Base-by-base conservation (phyloP, 345 rosid genomes). In the Murraya paniculata region DNA sequence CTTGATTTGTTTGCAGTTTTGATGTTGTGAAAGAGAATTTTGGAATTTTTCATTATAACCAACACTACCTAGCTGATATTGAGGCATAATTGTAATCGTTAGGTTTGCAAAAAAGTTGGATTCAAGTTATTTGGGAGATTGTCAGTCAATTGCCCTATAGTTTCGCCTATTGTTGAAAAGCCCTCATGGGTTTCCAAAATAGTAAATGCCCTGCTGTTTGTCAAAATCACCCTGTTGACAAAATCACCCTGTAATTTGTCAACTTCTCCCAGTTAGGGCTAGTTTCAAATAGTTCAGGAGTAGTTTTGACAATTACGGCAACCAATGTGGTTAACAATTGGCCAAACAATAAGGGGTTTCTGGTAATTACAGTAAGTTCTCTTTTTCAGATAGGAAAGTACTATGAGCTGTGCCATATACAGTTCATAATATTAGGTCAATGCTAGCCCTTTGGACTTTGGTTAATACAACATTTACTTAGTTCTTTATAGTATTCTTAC, bases 1-100 rank as follows among this genome's bases (percentile, higher is more conserved):
- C n/a, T 64, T 41, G 28, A 61, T 62, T 65, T 75, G 71, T 75
- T 7, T 64, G 6, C 55, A 45, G 78, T 53, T 31, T 53, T 48
- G 9, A 53, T 27, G 36, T 22, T 62, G 25, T 30, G 27, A 61
- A 61, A 28, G 11, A 48, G 30, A 48, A 41, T 68, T 60, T 41
- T 28, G 22, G 58, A 27, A 74, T 60, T 38, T 38, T 25, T 18
- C 38, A 22, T 35, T 22, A n/a, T 59, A 61, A 38, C 31, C 55
- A 10, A 53, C 9, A 38, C 41, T 45, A 14, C 25, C 19, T 45
- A 28, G 2, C 8, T 45, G 55, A 13, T 36, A 10, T 62, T 28
- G 77, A 48, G 38, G 41, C 9, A 30, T 28, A 18, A 11, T 64
- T 62, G 53, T 35, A n/a, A 22, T 4, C 9, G 5, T 59, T 64